Conservation (phyloP, 352 stramenopile genomes). For the Globisporangium sylvaticum region DNA sequence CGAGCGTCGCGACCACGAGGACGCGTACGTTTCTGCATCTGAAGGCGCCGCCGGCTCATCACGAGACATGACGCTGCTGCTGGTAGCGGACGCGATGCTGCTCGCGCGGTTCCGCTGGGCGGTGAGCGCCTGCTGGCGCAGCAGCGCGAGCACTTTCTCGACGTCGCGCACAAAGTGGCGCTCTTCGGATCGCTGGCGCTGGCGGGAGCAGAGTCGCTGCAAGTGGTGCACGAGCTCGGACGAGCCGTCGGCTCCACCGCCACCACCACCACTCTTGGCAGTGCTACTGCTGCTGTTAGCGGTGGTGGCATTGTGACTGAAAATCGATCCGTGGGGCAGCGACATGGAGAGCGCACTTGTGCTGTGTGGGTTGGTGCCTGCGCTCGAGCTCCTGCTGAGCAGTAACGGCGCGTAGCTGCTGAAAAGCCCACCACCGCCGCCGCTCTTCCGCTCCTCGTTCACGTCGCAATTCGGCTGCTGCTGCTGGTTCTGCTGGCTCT, state of each 20-base stretch:
- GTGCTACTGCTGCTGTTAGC: constrained; percentile 2
- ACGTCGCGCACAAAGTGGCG: constrained; percentile 62
- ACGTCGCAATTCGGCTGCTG: constrained; percentile 32
- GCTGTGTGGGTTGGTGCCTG: not conserved
- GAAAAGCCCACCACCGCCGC: not conserved
- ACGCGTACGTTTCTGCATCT: not conserved
- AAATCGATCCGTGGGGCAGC: constrained; percentile 1
- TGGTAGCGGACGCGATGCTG: not conserved
- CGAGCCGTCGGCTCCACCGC: not conserved
- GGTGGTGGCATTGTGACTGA: not conserved
- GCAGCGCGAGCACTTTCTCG: constrained; percentile 48
- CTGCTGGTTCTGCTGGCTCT: not conserved
- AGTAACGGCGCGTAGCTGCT: constrained; percentile 6
- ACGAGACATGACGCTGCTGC: not conserved
- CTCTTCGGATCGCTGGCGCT: constrained; percentile 63
- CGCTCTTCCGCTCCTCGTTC: constrained; percentile 13
- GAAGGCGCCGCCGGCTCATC: not conserved
- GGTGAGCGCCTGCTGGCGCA: constrained; percentile 21
- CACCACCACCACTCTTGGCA: not conserved
- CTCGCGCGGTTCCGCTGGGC: constrained; percentile 3
- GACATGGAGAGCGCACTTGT: not conserved
- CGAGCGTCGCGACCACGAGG: not conserved
- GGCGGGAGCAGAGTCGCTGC: constrained; percentile 54
- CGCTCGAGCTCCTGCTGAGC: constrained; percentile 13
- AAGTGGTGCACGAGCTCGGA: constrained; percentile 59